phyloP scores from a whole-genome alignment of 306 rosid genomes.

The Erythrophleum fordii region DNA sequence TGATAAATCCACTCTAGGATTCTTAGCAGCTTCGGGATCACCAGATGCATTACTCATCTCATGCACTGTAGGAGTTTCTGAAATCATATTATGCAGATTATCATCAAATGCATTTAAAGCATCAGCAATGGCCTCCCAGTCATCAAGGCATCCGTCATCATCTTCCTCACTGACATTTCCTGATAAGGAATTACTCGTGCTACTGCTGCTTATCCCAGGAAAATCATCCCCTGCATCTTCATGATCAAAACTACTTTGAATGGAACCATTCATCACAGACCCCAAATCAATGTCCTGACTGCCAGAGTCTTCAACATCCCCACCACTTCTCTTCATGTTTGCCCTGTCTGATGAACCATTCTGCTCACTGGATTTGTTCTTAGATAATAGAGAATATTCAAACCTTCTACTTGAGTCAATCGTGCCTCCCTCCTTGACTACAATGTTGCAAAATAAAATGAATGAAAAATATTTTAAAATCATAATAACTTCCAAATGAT shows the following conservation, averaged over 20 bases:
- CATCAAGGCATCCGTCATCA: too few relatives aligned
- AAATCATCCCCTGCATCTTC: constrained; percentile 45
- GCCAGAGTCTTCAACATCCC: constrained; percentile 38
- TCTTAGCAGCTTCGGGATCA: constrained; percentile 13
- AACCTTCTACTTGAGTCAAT: constrained; percentile 43
- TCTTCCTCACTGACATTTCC: constrained; percentile 45
- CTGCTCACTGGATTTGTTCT: constrained; percentile 35
- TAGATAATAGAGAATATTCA: constrained; percentile 41
- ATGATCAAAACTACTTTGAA: constrained; percentile 37
- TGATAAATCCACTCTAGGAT: constrained; percentile 14
- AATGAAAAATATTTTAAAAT: too few relatives aligned
- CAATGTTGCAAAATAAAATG: constrained; percentile 26
- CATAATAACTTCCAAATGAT: background rate
- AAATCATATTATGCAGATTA: constrained; percentile 8
- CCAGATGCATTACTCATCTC: constrained; percentile 17
- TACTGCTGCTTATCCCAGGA: constrained; percentile 32
- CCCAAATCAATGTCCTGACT: constrained; percentile 37
- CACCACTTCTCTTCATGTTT: constrained; percentile 43
- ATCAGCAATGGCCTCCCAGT: constrained; percentile 74
- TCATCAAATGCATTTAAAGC: constrained; percentile 48
- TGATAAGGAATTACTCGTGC: constrained; percentile 35
- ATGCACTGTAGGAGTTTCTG: constrained; percentile 34
- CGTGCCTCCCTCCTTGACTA: constrained; percentile 55
- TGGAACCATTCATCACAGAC: constrained; percentile 39
- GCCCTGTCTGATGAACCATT: constrained; percentile 42